Evolutionary conservation across 2,329 filamentous ascomycete genomes (phyloP).

Genomic region (Phoma herbarum): DNA sequence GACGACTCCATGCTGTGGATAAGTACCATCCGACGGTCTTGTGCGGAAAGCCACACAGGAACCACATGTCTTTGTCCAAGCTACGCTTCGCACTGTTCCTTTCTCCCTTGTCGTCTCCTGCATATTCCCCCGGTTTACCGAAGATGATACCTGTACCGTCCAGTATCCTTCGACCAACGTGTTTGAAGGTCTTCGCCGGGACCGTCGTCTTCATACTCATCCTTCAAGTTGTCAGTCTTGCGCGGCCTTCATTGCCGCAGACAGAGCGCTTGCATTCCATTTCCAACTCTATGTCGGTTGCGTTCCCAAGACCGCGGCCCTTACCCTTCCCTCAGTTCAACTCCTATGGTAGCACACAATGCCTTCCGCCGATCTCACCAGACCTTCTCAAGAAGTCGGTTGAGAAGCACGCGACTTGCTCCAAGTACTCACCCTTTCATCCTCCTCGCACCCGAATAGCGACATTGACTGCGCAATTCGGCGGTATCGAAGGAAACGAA

Average conservation of each 20-base stretch:
- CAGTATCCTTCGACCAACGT: background rate
- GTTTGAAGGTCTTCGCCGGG: background rate
- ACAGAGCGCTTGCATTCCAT: background rate
- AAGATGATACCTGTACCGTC: constrained; percentile 1
- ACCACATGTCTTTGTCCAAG: background rate
- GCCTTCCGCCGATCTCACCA: constrained; percentile 23
- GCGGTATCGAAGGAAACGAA: constrained; percentile 35
- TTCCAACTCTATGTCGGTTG: constrained; percentile 13
- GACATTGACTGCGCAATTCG: constrained; percentile 53
- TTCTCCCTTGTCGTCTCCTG: background rate
- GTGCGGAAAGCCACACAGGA: background rate
- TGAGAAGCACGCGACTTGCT: constrained; percentile 26
- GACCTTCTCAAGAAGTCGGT: constrained; percentile 24
- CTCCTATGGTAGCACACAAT: constrained; percentile 26
- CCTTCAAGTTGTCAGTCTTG: background rate
- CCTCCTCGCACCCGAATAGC: constrained; percentile 38
- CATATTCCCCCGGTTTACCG: background rate
- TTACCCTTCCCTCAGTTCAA: constrained; percentile 21
- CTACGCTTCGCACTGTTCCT: background rate
- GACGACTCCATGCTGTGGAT: background rate
- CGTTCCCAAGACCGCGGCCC: constrained; percentile 19
- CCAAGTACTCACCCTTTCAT: constrained; percentile 27
- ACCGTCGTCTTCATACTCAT: background rate
- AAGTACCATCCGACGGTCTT: background rate
- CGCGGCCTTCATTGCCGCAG: background rate